These are phyloP conservation scores for Cymbopogon citratus DNA, from an alignment of 176 grass and related monocot genomes.

Conservation along the genomic window DNA sequence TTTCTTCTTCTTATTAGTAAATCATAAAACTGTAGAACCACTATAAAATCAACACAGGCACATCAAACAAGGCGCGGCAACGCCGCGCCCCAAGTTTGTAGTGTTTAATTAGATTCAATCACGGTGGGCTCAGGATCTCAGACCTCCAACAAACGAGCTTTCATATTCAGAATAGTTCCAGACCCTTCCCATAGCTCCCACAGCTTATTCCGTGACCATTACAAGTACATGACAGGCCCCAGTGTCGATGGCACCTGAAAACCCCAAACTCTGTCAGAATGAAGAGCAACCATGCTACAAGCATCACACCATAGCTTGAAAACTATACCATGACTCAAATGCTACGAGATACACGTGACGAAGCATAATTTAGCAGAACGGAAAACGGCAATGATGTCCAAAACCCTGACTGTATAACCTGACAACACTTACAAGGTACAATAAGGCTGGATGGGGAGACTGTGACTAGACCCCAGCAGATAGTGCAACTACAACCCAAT, in stretches of 20 bases:
- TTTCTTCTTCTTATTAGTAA: too few relatives aligned
- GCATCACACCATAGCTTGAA: background rate
- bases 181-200: constrained; percentile 91
- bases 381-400: background rate
- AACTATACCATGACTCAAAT: background rate
- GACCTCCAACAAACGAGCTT: constrained; percentile 72
- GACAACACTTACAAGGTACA: constrained; percentile 73
- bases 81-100: too few relatives aligned
- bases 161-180: constrained; percentile 46
- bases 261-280: constrained; percentile 8
- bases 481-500: constrained; percentile 73
- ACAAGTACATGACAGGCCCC: constrained; percentile 80
- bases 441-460: constrained; percentile 91
- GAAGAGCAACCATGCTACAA: background rate
- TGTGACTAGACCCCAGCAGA: constrained; percentile 87
- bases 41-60: too few relatives aligned
- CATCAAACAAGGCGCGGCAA: too few relatives aligned
- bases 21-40: too few relatives aligned
- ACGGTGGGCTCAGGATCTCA: constrained; percentile 13
- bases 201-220: constrained; percentile 83
- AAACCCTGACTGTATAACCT: constrained; percentile 10
- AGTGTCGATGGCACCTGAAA: constrained; percentile 85
- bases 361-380: background rate
- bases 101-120: constrained; percentile 28
- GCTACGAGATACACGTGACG: background rate